Percentiles rank a stretch among this genome's conserved stretches.
Conservation (phyloP, 352 stramenopile genomes). For the Blastocystis sp. region DNA sequence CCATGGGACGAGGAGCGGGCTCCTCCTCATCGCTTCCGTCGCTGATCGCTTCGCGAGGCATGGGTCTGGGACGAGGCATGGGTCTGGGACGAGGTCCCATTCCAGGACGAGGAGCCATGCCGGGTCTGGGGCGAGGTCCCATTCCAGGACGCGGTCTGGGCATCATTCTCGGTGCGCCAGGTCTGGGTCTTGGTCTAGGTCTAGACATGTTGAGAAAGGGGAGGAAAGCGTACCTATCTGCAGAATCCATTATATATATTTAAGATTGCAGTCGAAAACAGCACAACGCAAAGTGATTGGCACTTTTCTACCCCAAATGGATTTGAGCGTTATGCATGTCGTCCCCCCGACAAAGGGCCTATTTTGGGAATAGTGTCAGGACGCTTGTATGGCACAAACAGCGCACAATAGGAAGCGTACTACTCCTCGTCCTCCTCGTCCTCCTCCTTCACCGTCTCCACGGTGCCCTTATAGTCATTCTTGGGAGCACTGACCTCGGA, state of each 20-base stretch:
- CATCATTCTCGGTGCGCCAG: slow-evolving; percentile 22
- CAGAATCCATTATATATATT: slow-evolving; percentile 66
- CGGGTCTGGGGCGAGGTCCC: slow-evolving; percentile 25
- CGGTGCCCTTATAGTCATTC: slow-evolving; percentile 54
- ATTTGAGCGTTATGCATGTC: slow-evolving; percentile 61
- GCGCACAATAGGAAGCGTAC: neutral
- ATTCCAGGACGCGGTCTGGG: neutral
- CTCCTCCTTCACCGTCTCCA: slow-evolving; percentile 61
- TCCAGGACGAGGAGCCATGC: slow-evolving; percentile 37
- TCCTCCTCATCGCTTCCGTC: slow-evolving; percentile 32
- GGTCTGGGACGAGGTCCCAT: slow-evolving; percentile 41
- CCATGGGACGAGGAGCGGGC: slow-evolving; percentile 58
- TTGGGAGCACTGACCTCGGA: neutral
- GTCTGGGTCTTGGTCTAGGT: slow-evolving; percentile 68
- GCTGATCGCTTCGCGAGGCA: slow-evolving; percentile 17
- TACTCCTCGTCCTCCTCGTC: slow-evolving; percentile 57
- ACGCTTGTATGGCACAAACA: neutral
- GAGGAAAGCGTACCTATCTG: slow-evolving; percentile 15
- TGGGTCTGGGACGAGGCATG: neutral
- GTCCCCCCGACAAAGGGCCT: neutral
- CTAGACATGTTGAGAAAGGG: neutral
- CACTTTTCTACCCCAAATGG: slow-evolving; percentile 32
- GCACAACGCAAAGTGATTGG: slow-evolving; percentile 2
- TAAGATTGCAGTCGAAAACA: slow-evolving; percentile 20
- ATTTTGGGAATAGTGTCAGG: neutral